Evolutionary conservation across 768 basidiomycete genomes (phyloP), one percentile per base, ranked within the genome.

Genomic region (Sarcodon sp.): DNA sequence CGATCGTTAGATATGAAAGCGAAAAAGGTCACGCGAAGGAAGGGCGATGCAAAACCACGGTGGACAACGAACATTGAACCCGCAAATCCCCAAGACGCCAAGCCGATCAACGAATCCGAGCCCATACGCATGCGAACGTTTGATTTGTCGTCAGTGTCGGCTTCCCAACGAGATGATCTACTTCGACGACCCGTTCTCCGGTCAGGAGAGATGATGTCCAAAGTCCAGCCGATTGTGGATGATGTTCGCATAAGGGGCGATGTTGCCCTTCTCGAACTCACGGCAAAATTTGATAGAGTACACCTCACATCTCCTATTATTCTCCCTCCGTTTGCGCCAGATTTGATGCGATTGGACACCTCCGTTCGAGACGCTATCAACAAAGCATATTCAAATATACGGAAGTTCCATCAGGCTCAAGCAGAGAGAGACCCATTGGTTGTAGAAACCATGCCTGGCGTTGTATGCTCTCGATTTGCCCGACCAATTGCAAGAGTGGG

Each of bases 371-470:
- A 71, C 39, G 90, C 96, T 18, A 94, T 98, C 60, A 85, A 96
- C 58, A 65, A 72, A 47, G 96, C 96, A 3, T 99, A 98, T 61
- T 70, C 69, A 50, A 99, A 99, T 62, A 87, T 99, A 60, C 75
- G 73, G 64, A 83, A 79, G 57, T 98, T 97, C 74, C 94, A 96
- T 63, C 76, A 75, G 16, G 92, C 91, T 6, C 93, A 98, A 66
- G 67, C 76, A n/a, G 79, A 82, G 52, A 71, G 71, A 44, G 69
- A 74, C 45, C 67, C 77, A 18, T 72, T 99, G 39, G 70, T 76
- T 6, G 90, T 99, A 6, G 91, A 97, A 65, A 98, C 96, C 9
- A 97, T 91, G 89, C 93, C 96, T 6, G 96, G 96, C 8, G 93
- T 99, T 39, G 82, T 89, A 2, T 98, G 96, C 66, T 85, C 90